Base-by-base conservation (phyloP, 441 rosid genomes). In the Cnidoscolus chayamansa region DNA sequence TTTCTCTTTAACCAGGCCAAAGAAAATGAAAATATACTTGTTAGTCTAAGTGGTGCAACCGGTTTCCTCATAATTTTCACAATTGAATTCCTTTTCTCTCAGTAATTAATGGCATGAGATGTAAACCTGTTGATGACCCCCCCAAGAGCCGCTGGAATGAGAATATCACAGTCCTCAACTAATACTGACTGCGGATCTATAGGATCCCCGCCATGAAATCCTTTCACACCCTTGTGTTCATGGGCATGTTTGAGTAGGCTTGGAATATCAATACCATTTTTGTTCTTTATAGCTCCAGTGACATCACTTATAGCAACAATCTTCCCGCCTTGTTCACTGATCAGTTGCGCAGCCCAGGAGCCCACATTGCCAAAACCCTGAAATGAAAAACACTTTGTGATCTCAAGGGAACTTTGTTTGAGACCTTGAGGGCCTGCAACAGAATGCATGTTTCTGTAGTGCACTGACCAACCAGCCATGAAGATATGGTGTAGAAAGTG, bases 361-460 rank as follows among this genome's bases (percentile, higher is more conserved):
- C 99, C 99, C 54, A 96, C 98, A 81, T 96, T 96, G 49, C 99
- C 99, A 40, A 96, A 96, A 63, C 99, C 99, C 99, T 96, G 64
- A 40, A 57, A 54, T 13, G 56, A 35, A 78, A 37, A 61, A 68
- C 19, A 25, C 54, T 50, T 25, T 58, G 54, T 6, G 19, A 19
- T 1, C 47, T 35, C 5, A 49, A 74, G 45, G 31, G 16, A 65
- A 15, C 17, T 31, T 50, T 9, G 56, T 25, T n/a, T 31, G 4
- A n/a, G 19, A 2, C 20, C 2, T 31, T 53, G 61, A 57, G 56
- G 51, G 13, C 9, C 30, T 15, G 30, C 48, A 50, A 3, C 59
- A 15, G n/a, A 13, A 37, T 63, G 16, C 45, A 17, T 37, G 11
- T 13, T 59, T 32, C 4, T 20, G 1, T 19, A 12, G 12, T 5